Evolutionary conservation across 768 basidiomycete species (phyloP).

Genomic region (Tulasnella calospora): DNA sequence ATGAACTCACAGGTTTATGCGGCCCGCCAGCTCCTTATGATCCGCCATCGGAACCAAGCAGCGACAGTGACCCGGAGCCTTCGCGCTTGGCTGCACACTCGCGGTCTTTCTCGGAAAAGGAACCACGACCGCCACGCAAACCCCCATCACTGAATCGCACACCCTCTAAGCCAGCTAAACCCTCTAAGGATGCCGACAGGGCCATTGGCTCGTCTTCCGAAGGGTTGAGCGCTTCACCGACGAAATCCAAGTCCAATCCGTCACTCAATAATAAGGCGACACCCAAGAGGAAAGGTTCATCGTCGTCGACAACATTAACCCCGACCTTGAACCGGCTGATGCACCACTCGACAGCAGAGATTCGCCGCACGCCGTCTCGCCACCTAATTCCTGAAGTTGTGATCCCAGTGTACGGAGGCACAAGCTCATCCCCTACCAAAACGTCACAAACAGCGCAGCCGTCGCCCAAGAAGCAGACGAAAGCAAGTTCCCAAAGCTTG

Average conservation of each 20-base stretch:
- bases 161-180: neutral
- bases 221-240: neutral
- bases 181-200: neutral
- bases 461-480: neutral
- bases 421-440: neutral
- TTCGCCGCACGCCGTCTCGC: neutral
- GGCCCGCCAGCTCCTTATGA: neutral
- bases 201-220: neutral
- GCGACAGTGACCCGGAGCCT: neutral
- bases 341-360: neutral
- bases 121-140: neutral
- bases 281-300: neutral
- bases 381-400: slow-evolving; percentile 13
- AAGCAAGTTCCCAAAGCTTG: neutral
- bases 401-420: neutral
- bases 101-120: neutral
- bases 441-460: neutral
- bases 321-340: neutral
- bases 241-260: neutral
- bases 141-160: neutral
- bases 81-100: neutral
- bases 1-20: neutral
- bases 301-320: neutral
- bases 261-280: neutral
- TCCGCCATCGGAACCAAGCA: neutral